phyloP scores from a whole-genome alignment of 805 yeast genomes.

The Yarrowia sp. region DNA sequence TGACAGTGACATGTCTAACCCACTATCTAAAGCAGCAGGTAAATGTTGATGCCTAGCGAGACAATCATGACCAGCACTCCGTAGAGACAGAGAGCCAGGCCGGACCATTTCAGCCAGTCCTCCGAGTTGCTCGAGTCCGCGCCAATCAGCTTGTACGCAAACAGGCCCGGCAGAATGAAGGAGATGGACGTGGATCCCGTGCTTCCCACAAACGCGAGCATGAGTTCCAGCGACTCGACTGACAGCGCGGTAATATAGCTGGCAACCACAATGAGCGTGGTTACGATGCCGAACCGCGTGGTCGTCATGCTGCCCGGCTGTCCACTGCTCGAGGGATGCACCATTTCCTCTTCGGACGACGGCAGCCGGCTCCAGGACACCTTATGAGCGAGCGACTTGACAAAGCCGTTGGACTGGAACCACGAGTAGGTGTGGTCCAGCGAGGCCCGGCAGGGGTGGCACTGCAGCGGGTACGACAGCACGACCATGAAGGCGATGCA shows the following conservation, averaged over 20 bases:
- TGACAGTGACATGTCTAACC: background rate
- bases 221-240: constrained; percentile 77
- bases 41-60: constrained; percentile 57
- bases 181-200: constrained; percentile 94
- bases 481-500: constrained; percentile 82
- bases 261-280: constrained; percentile 55
- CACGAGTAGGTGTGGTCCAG: constrained; percentile 71
- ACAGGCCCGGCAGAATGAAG: constrained; percentile 86
- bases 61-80: constrained; percentile 74
- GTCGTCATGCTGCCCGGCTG: constrained; percentile 39
- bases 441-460: constrained; percentile 89
- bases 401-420: constrained; percentile 49
- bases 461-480: constrained; percentile 86
- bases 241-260: constrained; percentile 71
- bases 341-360: constrained; percentile 34
- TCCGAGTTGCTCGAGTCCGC: constrained; percentile 45
- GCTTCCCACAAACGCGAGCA: constrained; percentile 87
- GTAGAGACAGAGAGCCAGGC: constrained; percentile 66
- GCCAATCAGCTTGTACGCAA: constrained; percentile 71
- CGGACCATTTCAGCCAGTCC: constrained; percentile 54
- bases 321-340: background rate
- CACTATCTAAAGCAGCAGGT: constrained; percentile 39
- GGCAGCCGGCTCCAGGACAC: constrained; percentile 27
- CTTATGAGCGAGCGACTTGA: constrained; percentile 18
- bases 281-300: constrained; percentile 52